These are phyloP conservation scores for Sarcodon sp. DNA, from an alignment of 768 basidiomycete genomes.

Conservation along the genomic window DNA sequence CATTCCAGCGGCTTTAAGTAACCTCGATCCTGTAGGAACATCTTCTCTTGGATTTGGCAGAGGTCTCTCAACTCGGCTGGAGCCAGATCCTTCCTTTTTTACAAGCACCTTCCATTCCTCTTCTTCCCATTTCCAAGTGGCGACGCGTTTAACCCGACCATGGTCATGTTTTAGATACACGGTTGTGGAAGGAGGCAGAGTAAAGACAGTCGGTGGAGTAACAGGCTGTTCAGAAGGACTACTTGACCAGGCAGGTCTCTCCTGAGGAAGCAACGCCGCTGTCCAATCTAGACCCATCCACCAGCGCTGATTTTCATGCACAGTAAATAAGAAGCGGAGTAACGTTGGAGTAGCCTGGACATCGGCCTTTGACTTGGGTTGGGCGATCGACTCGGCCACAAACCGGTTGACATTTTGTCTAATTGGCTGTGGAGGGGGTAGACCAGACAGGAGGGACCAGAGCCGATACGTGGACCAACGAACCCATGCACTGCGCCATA, in stretches of 20 bases:
- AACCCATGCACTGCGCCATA: slow-evolving; percentile 57
- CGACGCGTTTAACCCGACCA: slow-evolving; percentile 52
- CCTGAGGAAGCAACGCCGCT: slow-evolving; percentile 77
- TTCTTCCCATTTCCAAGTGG: slow-evolving; percentile 85
- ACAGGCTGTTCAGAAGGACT: slow-evolving; percentile 38
- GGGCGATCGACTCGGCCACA: slow-evolving; percentile 8
- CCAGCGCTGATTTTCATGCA: slow-evolving; percentile 94
- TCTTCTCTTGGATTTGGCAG: slow-evolving; percentile 42
- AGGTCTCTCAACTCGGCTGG: slow-evolving; percentile 45
- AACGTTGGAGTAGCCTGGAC: background rate
- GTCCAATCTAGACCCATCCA: slow-evolving; percentile 98
- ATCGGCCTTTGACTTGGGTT: background rate
- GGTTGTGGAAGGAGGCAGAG: slow-evolving; percentile 49
- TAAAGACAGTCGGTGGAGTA: slow-evolving; percentile 57
- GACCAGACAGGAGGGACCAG: slow-evolving; percentile 40
- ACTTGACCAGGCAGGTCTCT: slow-evolving; percentile 82
- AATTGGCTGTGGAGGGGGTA: slow-evolving; percentile 28
- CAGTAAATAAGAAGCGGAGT: slow-evolving; percentile 74
- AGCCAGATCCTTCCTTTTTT: slow-evolving; percentile 34
- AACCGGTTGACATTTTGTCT: no score
- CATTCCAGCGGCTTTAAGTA: slow-evolving; percentile 24
- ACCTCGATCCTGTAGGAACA: slow-evolving; percentile 12
- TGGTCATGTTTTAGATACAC: slow-evolving; percentile 32
- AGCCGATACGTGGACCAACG: slow-evolving; percentile 46
- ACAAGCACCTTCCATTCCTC: slow-evolving; percentile 79